These are phyloP conservation scores for Oryza longistaminata DNA, from an alignment of 176 grass and related monocot species.

Conservation along the genomic window DNA sequence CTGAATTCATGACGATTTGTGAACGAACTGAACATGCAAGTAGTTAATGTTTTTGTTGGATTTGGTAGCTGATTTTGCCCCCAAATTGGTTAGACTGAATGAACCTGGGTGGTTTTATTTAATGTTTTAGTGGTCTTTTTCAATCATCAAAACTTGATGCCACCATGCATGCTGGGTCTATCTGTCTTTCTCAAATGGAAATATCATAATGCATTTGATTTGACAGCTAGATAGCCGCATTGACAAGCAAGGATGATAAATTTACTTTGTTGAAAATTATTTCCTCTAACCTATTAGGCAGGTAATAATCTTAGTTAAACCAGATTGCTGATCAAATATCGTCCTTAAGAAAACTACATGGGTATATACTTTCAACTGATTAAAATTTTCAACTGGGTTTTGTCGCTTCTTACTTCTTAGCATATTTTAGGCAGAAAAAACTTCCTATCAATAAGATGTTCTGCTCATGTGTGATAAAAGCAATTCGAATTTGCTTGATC, in stretches of 20 bases:
- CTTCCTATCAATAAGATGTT: background rate
- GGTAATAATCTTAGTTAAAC: background rate
- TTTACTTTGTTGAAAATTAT: background rate
- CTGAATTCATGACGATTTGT: background rate
- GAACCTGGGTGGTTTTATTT: background rate
- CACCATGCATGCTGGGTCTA: conserved; percentile 19
- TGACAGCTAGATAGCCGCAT: conserved; percentile 3
- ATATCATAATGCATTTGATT: background rate
- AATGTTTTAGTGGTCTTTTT: background rate
- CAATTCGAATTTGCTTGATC: conserved; percentile 5
- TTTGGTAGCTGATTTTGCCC: background rate
- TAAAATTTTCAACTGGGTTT: background rate
- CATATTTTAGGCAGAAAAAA: background rate
- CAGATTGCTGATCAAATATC: background rate
- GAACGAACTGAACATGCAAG: background rate
- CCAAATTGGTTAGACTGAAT: conserved; percentile 3
- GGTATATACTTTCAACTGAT: conserved; percentile 5
- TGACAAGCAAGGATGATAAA: background rate
- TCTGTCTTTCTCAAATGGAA: conserved; percentile 18
- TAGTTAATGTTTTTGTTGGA: background rate
- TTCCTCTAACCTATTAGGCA: background rate
- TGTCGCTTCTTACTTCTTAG: background rate
- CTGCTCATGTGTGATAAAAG: background rate
- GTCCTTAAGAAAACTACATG: background rate
- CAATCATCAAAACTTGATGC: background rate